Percentiles rank a stretch among this genome's conserved stretches.
phyloP scores from a whole-genome alignment of 2,329 filamentous ascomycete species.

The Nemania serpens region DNA sequence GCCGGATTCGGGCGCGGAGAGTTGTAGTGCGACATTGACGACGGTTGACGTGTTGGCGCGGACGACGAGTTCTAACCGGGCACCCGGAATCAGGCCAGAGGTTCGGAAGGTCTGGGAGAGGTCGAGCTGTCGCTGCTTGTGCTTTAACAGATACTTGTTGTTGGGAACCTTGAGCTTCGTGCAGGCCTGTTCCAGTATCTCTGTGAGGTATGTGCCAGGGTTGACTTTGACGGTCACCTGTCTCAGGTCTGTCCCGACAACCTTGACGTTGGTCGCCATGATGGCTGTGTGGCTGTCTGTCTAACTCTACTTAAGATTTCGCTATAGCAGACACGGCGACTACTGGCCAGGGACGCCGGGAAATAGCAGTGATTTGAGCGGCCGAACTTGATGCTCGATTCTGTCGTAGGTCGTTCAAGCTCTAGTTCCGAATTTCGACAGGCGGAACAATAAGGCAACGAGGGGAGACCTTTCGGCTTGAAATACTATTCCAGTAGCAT shows the following conservation, averaged over 20 bases:
- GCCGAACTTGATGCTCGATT: not conserved
- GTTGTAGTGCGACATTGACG: conserved; percentile 85
- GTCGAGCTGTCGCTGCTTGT: conserved; percentile 85
- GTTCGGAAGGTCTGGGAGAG: conserved; percentile 83
- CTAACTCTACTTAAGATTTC: too few relatives aligned
- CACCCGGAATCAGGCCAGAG: conserved; percentile 80
- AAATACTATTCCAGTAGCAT: not conserved
- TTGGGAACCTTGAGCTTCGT: conserved; percentile 74
- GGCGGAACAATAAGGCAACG: too few relatives aligned
- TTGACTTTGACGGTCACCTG: conserved; percentile 82
- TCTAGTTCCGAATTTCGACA: not conserved
- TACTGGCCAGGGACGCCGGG: too few relatives aligned
- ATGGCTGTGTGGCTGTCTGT: not conserved
- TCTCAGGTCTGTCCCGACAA: conserved; percentile 79
- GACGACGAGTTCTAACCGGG: conserved; percentile 89
- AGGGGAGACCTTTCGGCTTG: not conserved
- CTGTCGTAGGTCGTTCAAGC: not conserved
- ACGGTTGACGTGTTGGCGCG: conserved; percentile 83
- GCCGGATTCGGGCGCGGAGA: conserved; percentile 72
- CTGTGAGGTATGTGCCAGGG: conserved; percentile 78
- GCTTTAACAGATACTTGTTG: conserved; percentile 81
- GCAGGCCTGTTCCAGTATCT: conserved; percentile 87
- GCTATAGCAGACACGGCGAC: too few relatives aligned
- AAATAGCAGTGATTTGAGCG: not conserved
- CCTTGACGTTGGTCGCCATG: conserved; percentile 88